Percentiles rank a stretch among this genome's conserved stretches.
phyloP scores from a whole-genome alignment of 768 basidiomycete genomes.

The Paxillus rubicundulus region DNA sequence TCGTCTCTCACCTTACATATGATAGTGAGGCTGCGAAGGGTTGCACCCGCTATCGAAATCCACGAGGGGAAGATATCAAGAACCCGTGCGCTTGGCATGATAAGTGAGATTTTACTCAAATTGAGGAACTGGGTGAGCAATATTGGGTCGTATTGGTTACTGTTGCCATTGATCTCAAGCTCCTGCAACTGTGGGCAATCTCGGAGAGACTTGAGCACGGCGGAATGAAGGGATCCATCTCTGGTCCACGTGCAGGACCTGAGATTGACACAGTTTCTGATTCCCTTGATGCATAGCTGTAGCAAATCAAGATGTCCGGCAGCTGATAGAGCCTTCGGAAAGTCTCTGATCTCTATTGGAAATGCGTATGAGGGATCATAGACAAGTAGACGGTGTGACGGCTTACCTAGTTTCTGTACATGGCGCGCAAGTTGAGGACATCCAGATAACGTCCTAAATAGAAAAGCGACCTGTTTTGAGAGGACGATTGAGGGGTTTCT shows the following conservation, averaged over 20 bases:
- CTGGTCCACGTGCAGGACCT: slow-evolving; percentile 75
- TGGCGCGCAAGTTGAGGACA: slow-evolving; percentile 55
- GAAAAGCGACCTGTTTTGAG: slow-evolving; percentile 46
- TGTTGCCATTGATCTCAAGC: slow-evolving; percentile 72
- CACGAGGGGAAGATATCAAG: slow-evolving; percentile 50
- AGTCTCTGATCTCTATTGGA: slow-evolving; percentile 64
- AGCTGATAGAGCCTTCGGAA: slow-evolving; percentile 51
- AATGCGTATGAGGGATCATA: slow-evolving; percentile 3
- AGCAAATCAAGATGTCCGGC: slow-evolving; percentile 35
- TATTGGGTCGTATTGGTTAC: slow-evolving; percentile 44
- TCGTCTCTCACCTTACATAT: slow-evolving; percentile 59
- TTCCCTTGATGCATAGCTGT: slow-evolving; percentile 44
- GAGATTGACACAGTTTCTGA: slow-evolving; percentile 62
- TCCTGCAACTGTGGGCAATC: slow-evolving; percentile 43
- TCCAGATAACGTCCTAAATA: slow-evolving; percentile 60
- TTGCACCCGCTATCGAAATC: slow-evolving; percentile 43
- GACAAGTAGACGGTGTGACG: background rate
- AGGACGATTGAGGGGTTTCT: background rate
- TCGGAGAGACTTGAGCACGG: slow-evolving; percentile 53
- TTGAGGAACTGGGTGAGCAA: slow-evolving; percentile 50
- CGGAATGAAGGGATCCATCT: slow-evolving; percentile 66
- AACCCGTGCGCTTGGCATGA: slow-evolving; percentile 68
- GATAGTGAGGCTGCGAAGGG: slow-evolving; percentile 57
- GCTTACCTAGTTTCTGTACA: slow-evolving; percentile 58
- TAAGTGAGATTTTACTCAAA: slow-evolving; percentile 58